These are phyloP conservation scores for Metschnikowia similis DNA, from an alignment of 805 yeast species.

Conservation along the genomic window DNA sequence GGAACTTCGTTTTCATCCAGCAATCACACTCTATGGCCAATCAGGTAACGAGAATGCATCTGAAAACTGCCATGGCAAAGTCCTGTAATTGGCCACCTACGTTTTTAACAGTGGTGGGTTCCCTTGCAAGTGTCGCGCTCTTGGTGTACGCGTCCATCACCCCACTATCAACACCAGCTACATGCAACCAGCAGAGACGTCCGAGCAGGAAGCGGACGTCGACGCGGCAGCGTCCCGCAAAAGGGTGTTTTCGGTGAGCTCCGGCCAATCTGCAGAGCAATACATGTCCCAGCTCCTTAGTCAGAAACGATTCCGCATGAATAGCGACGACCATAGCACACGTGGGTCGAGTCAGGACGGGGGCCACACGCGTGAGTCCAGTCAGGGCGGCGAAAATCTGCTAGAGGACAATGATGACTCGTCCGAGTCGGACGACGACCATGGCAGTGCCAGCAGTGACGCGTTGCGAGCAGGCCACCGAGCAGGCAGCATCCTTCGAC, in stretches of 20 bases:
- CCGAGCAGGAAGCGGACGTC: background rate
- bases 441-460: conserved; percentile 14
- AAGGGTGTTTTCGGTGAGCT: conserved; percentile 1
- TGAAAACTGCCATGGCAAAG: too few species aligned
- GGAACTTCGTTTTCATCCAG: too few species aligned
- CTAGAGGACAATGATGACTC: conserved; percentile 8
- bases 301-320: conserved; percentile 11
- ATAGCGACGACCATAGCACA: conserved; percentile 15
- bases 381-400: too few species aligned
- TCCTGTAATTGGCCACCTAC: too few species aligned
- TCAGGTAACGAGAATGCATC: too few species aligned
- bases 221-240: background rate
- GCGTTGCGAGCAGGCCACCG: conserved; percentile 5
- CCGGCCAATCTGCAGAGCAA: conserved; percentile 18
- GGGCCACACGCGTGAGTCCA: too few species aligned
- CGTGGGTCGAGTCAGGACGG: too few species aligned
- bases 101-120: too few species aligned
- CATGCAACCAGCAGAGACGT: background rate
- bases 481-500: conserved; percentile 67
- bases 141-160: too few species aligned
- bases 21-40: too few species aligned
- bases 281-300: conserved; percentile 18
- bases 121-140: too few species aligned
- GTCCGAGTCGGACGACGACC: conserved; percentile 12
- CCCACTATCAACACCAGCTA: too few species aligned